A percentile compares a stretch with the other conserved stretches of the same genome.
phyloP scores from a whole-genome alignment of 306 rosid species.

The Ormosia semicastrata region DNA sequence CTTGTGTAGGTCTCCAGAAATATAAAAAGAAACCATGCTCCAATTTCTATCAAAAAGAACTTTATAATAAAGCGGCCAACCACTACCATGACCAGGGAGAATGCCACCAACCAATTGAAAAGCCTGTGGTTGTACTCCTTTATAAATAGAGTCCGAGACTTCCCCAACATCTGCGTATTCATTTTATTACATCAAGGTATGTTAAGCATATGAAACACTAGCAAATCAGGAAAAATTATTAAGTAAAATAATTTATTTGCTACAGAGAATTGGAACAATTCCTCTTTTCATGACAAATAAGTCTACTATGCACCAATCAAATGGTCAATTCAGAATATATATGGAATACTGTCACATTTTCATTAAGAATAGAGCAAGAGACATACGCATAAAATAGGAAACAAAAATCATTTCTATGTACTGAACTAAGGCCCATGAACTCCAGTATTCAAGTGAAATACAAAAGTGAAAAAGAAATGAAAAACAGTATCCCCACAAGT shows the following conservation, averaged over 20 bases:
- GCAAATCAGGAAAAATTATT: not conserved
- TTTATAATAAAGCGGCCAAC: constrained; percentile 84
- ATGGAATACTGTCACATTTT: not conserved
- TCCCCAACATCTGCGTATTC: constrained; percentile 71
- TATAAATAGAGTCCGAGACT: constrained; percentile 73
- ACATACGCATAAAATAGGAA: not conserved
- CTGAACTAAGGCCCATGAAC: not conserved
- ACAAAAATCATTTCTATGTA: not conserved
- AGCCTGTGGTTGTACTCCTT: constrained; percentile 90
- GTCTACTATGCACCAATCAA: not conserved
- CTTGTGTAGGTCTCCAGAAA: constrained; percentile 95
- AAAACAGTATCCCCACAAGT: not conserved
- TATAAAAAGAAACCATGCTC: constrained; percentile 90
- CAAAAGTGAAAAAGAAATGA: not conserved
- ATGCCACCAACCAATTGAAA: constrained; percentile 97
- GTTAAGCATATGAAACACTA: constrained; percentile 11
- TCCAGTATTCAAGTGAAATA: not conserved
- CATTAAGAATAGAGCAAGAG: not conserved
- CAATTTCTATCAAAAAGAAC: constrained; percentile 79
- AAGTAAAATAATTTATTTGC: not conserved
- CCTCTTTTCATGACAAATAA: not conserved
- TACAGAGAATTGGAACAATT: not conserved
- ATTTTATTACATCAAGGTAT: not conserved
- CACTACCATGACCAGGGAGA: constrained; percentile 87
- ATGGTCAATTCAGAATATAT: not conserved